These are phyloP conservation scores for Cystobasidium ongulense DNA, from an alignment of 768 basidiomycete genomes.

Conservation along the genomic window DNA sequence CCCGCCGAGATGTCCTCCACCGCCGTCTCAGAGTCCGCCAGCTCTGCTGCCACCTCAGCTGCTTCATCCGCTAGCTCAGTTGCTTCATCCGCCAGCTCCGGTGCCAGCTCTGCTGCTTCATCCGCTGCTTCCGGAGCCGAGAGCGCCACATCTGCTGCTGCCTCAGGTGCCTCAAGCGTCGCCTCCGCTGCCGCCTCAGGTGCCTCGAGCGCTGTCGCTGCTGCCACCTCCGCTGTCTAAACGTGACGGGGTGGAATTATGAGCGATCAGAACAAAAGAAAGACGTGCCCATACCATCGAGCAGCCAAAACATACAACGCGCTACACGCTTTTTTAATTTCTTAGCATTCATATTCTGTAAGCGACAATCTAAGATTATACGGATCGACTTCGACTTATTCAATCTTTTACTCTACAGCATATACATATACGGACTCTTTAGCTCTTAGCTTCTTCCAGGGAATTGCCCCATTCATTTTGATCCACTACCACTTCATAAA, in stretches of 20 bases:
- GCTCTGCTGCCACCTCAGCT: slow-evolving; percentile 6
- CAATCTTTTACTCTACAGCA: no score
- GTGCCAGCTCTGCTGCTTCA: slow-evolving; percentile 30
- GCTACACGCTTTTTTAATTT: no score
- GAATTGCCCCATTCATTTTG: background rate
- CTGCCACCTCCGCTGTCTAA: slow-evolving; percentile 45
- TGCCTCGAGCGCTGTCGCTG: background rate
- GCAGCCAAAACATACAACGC: no score
- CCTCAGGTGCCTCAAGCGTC: background rate
- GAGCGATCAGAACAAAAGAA: no score
- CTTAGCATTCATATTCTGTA: no score
- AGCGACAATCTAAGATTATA: no score
- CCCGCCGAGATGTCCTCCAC: background rate
- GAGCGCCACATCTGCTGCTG: background rate
- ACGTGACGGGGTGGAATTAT: background rate
- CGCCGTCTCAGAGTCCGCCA: slow-evolving; percentile 2
- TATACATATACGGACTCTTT: background rate
- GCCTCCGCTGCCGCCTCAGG: background rate
- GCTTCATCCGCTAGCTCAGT: background rate
- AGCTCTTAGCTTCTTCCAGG: background rate
- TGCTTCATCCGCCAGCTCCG: background rate
- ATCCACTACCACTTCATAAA: background rate
- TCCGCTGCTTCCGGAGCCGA: slow-evolving; percentile 27
- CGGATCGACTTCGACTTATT: no score
- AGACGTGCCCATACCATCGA: no score